Percentiles rank a stretch among this genome's conserved stretches.
phyloP scores from a whole-genome alignment of 306 rosid genomes.

The Boehmeria nivea region DNA sequence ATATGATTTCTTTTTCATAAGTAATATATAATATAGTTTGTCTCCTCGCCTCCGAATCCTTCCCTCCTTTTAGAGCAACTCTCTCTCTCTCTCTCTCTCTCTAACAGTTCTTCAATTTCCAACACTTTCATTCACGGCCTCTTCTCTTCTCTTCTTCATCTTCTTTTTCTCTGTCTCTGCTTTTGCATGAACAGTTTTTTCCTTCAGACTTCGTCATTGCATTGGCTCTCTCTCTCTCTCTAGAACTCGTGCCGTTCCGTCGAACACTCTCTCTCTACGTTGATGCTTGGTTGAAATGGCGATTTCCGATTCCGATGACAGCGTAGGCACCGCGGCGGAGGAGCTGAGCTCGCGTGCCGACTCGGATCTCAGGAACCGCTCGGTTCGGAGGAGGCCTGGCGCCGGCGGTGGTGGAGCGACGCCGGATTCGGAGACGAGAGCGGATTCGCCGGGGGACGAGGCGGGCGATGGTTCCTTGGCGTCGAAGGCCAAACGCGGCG shows the following conservation, averaged over 20 bases:
- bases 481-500: conserved; percentile 8
- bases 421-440: conserved; percentile 24
- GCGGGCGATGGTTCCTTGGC: conserved; percentile 16
- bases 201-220: background rate
- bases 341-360: conserved; percentile 15
- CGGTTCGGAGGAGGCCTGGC: conserved; percentile 43
- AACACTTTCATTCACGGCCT: background rate
- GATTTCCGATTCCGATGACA: conserved; percentile 38
- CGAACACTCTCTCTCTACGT: background rate
- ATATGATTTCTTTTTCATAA: background rate
- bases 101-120: background rate
- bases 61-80: background rate
- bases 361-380: conserved; percentile 35
- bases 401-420: conserved; percentile 24
- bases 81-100: conserved; percentile 6
- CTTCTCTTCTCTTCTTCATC: background rate
- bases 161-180: conserved; percentile 5
- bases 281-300: conserved; percentile 36
- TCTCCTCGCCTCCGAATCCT: background rate
- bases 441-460: conserved; percentile 17
- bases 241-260: background rate
- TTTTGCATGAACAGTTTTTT: conserved; percentile 7
- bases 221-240: background rate
- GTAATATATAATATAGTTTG: background rate
- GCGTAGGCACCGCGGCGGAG: conserved; percentile 13